Base-by-base conservation (phyloP, 495 filamentous ascomycete species). In the Penicillium desertorum region DNA sequence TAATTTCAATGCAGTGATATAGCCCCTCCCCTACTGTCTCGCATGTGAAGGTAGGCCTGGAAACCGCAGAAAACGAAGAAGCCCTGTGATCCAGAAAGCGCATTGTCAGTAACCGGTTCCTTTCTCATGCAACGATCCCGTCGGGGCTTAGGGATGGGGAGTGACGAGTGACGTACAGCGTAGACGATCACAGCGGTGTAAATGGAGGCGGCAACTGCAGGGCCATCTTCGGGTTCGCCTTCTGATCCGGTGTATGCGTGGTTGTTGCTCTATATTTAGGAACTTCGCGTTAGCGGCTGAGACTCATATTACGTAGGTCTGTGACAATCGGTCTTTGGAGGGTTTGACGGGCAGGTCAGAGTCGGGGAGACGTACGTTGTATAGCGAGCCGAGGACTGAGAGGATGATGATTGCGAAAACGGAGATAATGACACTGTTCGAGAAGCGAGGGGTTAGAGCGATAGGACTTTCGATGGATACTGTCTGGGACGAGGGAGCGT, bases 1-100 rank as follows among this genome's bases (percentile, higher is more conserved):
- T 56, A 32, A 37, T 17, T 71, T 68, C 67, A 79, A 58, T 78
- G 83, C 62, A 95, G 78, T 51, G 86, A 84, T 79, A 96, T 96
- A 51, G 89, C 86, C 50, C 92, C 92, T 62, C 86, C 79, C 72
- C 88, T 81, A 71, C 83, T 88, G 67, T 88, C 83, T 71, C 89
- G 83, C 53, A 86, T 67, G 64, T 96, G 90, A 44, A 96, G 79
- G 59, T 86, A 81, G 47, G 90, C 92, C 68, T 96, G 92, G 65
- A 89, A 82, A 27, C 85, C 87, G 76, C 92, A 96, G 77, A 95
- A 96, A 47, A 94, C 82, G 55, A 96, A 83, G 78, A 96, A 96
- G 0, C 81, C 84, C 91, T 96, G 51, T 49, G 8, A 51, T 14
- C 5, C 36, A 44, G 12, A 50, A 11, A 52, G 12, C 37, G 19